Evolutionary conservation across 768 basidiomycete genomes (phyloP), one percentile per base, ranked within the genome.

Genomic region (Galerina sulciceps): DNA sequence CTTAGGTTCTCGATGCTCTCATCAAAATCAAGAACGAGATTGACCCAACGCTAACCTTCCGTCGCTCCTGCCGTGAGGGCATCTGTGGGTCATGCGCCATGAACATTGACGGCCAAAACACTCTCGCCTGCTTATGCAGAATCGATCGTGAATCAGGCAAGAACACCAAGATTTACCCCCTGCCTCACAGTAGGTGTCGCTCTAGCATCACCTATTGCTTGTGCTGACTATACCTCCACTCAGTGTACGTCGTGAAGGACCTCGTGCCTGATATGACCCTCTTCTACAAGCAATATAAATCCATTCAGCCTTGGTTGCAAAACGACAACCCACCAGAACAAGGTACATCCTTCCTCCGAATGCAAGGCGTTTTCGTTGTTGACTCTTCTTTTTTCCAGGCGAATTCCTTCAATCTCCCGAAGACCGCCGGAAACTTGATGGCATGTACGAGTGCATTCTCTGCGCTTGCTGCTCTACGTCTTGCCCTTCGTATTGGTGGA

Each of bases 271-370:
- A 93, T 79, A 79, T 92, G 65, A 92, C 91, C 10, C 86, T 86
- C 63, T 96, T 96, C 85, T 96, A 95, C 88, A 98, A 99, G 75
- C 97, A 99, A 73, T 99, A 99, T 91, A 99, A 99, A 79, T 96
- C 95, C 15, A 96, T 99, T 75, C 89, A 99, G 74, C 96, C 96
- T 4, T 99, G 88, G 81, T 84, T 98, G 37, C 89, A 96, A 81
- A 95, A 94, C 75, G 90, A 94, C 73, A 93, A 91, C 74, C 90
- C 90, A 0, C 95, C 95, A 2, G 91, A 81, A 63, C 76, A 87
- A 60, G 86, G 80, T 75, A 48, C 17, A 69, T 58, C 2, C 18
- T n/a, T 44, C 13, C 14, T 43, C 22, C 43, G 17, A n/a, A 34
- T 47, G 20, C 52, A n/a, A n/a, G 17, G 20, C 42, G 17, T 36